phyloP scores from a whole-genome alignment of 305 asterid species.

The Ajuga reptans region DNA sequence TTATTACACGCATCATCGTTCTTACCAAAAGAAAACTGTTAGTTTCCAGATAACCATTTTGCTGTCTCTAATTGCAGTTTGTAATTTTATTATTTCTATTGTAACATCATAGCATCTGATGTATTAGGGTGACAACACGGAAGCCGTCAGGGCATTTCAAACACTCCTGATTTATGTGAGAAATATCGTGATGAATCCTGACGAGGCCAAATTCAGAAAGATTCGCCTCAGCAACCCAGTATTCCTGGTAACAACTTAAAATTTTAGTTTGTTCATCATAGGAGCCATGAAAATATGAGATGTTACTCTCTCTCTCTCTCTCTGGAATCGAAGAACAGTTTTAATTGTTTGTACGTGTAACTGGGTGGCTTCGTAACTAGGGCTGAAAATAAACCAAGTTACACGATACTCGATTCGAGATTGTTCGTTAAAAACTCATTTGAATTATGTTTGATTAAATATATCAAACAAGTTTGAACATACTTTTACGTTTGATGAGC shows the following conservation, averaged over 20 bases:
- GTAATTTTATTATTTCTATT: neutral
- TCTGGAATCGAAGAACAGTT: too few species aligned
- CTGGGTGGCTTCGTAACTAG: too few species aligned
- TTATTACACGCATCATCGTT: neutral
- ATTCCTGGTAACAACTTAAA: conserved; percentile 47
- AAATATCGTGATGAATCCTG: conserved; percentile 47
- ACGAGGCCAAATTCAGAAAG: conserved; percentile 61
- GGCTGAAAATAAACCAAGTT: too few species aligned
- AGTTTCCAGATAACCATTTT: neutral
- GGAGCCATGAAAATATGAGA: neutral
- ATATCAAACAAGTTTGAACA: too few species aligned
- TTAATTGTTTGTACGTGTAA: too few species aligned
- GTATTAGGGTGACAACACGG: conserved; percentile 36
- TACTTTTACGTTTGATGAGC: too few species aligned
- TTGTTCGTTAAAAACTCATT: too few species aligned
- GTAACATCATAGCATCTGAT: conserved; percentile 13
- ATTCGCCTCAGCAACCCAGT: conserved; percentile 62
- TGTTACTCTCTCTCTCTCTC: too few species aligned
- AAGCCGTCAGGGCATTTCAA: conserved; percentile 39
- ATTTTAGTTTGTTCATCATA: neutral
- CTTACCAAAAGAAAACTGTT: neutral
- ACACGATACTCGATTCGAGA: too few species aligned
- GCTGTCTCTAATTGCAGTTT: neutral
- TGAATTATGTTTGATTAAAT: too few species aligned
- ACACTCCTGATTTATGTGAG: conserved; percentile 54